phyloP scores from a whole-genome alignment of 371 early-diverging fungal species.

The Mucor plumbeus region DNA sequence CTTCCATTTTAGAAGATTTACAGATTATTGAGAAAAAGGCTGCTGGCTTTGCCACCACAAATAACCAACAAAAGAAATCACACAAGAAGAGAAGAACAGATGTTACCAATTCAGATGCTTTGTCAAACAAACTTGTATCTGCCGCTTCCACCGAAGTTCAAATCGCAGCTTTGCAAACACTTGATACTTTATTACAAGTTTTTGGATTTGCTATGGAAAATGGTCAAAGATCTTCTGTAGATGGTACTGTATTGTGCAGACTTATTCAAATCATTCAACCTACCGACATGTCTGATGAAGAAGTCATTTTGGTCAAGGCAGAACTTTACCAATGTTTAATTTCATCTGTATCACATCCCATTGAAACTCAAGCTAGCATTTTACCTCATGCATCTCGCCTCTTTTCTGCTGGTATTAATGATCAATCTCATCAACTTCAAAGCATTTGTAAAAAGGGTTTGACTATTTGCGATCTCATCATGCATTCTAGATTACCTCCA shows the following conservation, averaged over 20 bases:
- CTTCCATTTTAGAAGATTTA: slow-evolving; percentile 38
- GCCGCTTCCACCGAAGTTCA: slow-evolving; percentile 36
- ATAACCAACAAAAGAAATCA: slow-evolving; percentile 27
- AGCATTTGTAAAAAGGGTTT: slow-evolving; percentile 52
- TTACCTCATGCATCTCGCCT: slow-evolving; percentile 48
- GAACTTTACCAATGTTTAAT: slow-evolving; percentile 46
- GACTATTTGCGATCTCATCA: slow-evolving; percentile 62
- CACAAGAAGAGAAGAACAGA: slow-evolving; percentile 48
- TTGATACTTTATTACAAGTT: slow-evolving; percentile 24
- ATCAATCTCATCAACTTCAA: slow-evolving; percentile 46
- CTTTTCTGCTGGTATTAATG: slow-evolving; percentile 49
- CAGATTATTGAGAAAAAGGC: slow-evolving; percentile 25
- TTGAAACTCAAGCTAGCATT: slow-evolving; percentile 46
- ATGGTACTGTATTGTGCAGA: slow-evolving; percentile 35
- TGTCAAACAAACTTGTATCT: slow-evolving; percentile 23
- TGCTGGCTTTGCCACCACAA: slow-evolving; percentile 7
- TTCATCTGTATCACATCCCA: slow-evolving; percentile 46
- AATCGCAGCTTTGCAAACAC: slow-evolving; percentile 31
- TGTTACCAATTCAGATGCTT: slow-evolving; percentile 45
- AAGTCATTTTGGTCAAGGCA: slow-evolving; percentile 29
- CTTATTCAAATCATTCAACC: slow-evolving; percentile 35
- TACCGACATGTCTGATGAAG: slow-evolving; percentile 24
- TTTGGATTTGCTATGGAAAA: slow-evolving; percentile 45
- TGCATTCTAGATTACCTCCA: slow-evolving; percentile 66
- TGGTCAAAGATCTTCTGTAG: slow-evolving; percentile 31